Base-by-base conservation (phyloP, 2,329 filamentous ascomycete genomes). In the Periconia digitata region DNA sequence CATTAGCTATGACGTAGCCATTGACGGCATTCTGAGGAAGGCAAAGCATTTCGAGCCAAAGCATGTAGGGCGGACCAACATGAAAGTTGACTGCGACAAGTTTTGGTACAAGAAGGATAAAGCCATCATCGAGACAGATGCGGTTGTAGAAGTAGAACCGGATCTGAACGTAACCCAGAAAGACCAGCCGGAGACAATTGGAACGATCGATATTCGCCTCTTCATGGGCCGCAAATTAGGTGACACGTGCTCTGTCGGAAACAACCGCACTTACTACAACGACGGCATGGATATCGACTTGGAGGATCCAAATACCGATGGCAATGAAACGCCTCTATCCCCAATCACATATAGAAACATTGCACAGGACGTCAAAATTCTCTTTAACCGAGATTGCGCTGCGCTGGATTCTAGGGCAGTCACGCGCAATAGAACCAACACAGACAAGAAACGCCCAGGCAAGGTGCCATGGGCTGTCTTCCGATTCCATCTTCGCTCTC, bases 101-200 rank as follows among this genome's bases (percentile, higher is more conserved):
- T 64, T 63, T 15, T 43, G 66, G 0, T 58, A 46, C 47, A 50
- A 56, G 34, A 55, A 41, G 4, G 12, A 55, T 0, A 38, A 58
- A 6, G 52, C 47, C 1, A 45, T 96, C 53, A 95, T 97, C 57
- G 94, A 94, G 52, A 97, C 94, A 0, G 90, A 87, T 6, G 27
- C 27, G n/a, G 27, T 32, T 12, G 83, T 99, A 61, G 94, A 95
- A 68, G 92, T 97, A 2, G 89, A 89, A 1, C 91, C 92, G 23
- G 90, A 96, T 2, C 88, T 87, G 23, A 40, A 36, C 6, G 13
- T 50, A 1, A 20, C 12, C 1, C 49, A 54, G 41, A 46, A 47
- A 6, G 47, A 59, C 4, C 44, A 13, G 0, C 24, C 16, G 1
- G 59, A 64, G 37, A 61, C 49, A 0, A 51, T 70, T 7, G 69